Evolutionary conservation across 2,329 filamentous ascomycete species (phyloP).

Genomic region (Hortaea sp.): DNA sequence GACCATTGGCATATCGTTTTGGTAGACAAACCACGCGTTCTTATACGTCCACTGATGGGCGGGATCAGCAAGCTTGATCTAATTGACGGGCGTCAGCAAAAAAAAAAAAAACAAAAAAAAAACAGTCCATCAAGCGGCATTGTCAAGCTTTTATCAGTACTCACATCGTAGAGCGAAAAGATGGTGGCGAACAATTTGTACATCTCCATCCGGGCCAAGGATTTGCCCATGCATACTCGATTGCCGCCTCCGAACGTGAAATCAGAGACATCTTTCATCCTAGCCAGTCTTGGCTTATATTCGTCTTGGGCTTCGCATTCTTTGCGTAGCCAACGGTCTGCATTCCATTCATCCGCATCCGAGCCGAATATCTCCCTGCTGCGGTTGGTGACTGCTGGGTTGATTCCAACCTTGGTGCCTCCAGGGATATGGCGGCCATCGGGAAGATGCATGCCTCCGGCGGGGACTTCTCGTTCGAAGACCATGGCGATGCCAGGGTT

Average conservation of each 20-base stretch:
- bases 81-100: not conserved
- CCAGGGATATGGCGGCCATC: slow-evolving; percentile 16
- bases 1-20: slow-evolving; percentile 2
- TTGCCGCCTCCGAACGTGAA: slow-evolving; percentile 23
- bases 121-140: not conserved
- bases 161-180: slow-evolving; percentile 4
- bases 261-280: slow-evolving; percentile 1
- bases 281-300: not conserved
- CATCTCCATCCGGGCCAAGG: slow-evolving; percentile 18
- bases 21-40: slow-evolving; percentile 10
- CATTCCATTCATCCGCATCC: slow-evolving; percentile 22
- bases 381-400: slow-evolving; percentile 31
- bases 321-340: slow-evolving; percentile 33
- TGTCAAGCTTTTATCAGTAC: not conserved
- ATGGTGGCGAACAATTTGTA: slow-evolving; percentile 11
- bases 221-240: slow-evolving; percentile 16
- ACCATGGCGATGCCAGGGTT: slow-evolving; percentile 26
- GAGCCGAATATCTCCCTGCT: slow-evolving; percentile 26
- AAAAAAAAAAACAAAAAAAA: too few species aligned
- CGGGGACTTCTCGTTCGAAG: slow-evolving; percentile 37
- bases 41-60: slow-evolving; percentile 8
- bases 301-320: not conserved
- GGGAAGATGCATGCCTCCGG: not conserved
- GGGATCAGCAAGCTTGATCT: slow-evolving; percentile 7
- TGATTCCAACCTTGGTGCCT: slow-evolving; percentile 32